Base-by-base conservation (phyloP, 2,329 filamentous ascomycete genomes). In the Penicillium sp. region DNA sequence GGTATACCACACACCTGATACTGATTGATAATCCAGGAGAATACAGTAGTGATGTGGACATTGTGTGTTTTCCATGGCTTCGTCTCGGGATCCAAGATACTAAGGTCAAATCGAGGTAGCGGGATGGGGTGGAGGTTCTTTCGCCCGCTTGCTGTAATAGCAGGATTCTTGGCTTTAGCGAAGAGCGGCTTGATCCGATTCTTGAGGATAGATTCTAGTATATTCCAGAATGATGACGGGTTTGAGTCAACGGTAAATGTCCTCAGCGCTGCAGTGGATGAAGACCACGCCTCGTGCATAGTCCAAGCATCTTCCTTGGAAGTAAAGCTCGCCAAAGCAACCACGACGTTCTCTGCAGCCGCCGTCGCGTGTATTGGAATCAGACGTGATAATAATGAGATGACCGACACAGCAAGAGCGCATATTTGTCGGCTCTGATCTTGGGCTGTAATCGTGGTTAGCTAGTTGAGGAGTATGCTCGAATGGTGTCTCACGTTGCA, bases 91-190 rank as follows among this genome's bases (percentile, higher is more conserved):
- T 79, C 76, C 56, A 78, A 67, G 2, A 72, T 52, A 23, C 70
- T 74, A 8, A 68, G 68, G 44, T 79, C 76, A 61, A 79, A 79
- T 31, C 73, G 73, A 13, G 73, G 70, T 21, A 73, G 61, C 29
- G 77, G 72, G 17, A 75, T 63, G 13, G 78, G 76, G 60, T 81
- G 75, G 50, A 79, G 70, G 56, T 79, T 78, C 69, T 81, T 82
- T 44, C 80, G 77, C 11, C 79, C 80, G 17, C 75, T 75, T 11
- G 73, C 69, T 5, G 80, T 81, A 55, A 82, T 76, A 2, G 76
- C 72, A 5, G 77, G 74, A 57, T 78, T 81, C 56, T 74, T 78
- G 6, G 73, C 74, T 49, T 74, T 77, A 6, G 73, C 75, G 58
- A 82, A 82, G 11, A 80, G 69, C 7, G 79, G 78, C 38, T 75